These are phyloP conservation scores for Hypoxylon sp. DNA, from an alignment of 2,329 filamentous ascomycete species.

Conservation along the genomic window DNA sequence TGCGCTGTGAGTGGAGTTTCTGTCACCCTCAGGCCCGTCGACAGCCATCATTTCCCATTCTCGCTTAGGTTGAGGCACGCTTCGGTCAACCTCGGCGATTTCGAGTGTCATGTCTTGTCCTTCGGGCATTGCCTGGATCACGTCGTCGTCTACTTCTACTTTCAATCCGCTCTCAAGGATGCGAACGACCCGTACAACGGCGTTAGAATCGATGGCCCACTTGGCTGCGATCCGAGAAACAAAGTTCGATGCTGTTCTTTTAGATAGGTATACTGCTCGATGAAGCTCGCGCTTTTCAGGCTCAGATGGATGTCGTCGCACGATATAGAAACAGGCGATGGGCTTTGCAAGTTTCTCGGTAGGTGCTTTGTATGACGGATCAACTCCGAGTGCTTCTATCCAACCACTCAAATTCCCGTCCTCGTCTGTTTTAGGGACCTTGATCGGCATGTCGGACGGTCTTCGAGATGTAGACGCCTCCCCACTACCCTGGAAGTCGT, in stretches of 20 bases:
- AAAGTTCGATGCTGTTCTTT: conserved; percentile 82
- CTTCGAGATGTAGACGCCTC: conserved; percentile 62
- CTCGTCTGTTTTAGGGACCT: conserved; percentile 69
- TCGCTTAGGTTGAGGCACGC: conserved; percentile 62
- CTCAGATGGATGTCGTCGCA: conserved; percentile 67
- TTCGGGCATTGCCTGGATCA: conserved; percentile 85
- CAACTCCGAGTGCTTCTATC: conserved; percentile 95
- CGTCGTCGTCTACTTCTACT: conserved; percentile 91
- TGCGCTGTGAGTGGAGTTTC: conserved; percentile 52
- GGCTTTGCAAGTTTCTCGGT: conserved; percentile 77
- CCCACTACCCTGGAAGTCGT: conserved; percentile 68
- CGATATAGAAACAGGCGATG: conserved; percentile 91
- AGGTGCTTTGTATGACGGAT: conserved; percentile 85
- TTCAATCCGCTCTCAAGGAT: conserved; percentile 82
- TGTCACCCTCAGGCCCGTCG: conserved; percentile 62
- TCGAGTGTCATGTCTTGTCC: conserved; percentile 92
- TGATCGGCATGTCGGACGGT: conserved; percentile 68
- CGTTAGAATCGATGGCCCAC: conserved; percentile 81
- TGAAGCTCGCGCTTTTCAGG: conserved; percentile 75
- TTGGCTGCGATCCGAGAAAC: conserved; percentile 81
- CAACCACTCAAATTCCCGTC: conserved; percentile 80
- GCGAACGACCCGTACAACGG: conserved; percentile 79
- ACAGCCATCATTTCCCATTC: conserved; percentile 77
- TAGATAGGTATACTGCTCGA: conserved; percentile 86
- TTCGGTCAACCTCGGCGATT: conserved; percentile 63